phyloP scores from a whole-genome alignment of 495 filamentous ascomycete genomes.

The Zalerion maritima region DNA sequence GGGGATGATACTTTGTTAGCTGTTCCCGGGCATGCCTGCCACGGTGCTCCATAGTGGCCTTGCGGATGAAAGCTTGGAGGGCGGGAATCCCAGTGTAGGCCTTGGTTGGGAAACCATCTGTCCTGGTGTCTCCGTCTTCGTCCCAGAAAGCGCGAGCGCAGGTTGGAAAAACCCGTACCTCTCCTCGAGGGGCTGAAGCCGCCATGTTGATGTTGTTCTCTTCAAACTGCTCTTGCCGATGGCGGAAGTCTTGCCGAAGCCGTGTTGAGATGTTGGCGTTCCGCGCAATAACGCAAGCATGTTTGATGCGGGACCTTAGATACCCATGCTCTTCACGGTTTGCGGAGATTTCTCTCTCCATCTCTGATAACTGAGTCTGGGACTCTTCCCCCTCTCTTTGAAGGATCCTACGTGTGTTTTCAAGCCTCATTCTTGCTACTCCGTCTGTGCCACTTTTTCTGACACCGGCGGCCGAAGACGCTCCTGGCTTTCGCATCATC shows the following conservation, averaged over 20 bases:
- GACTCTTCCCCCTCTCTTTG: no score
- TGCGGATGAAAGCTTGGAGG: constrained; percentile 10
- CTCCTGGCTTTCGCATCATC: no score
- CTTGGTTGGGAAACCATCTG: constrained; percentile 9
- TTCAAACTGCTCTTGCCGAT: constrained; percentile 2
- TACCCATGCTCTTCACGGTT: no score
- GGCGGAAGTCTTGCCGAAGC: neutral
- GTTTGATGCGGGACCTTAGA: no score
- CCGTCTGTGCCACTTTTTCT: no score
- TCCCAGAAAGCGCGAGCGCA: constrained; percentile 12
- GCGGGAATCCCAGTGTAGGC: constrained; percentile 11
- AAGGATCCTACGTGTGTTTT: no score
- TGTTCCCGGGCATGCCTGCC: no score
- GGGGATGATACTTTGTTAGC: no score
- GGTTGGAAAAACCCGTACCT: constrained; percentile 3
- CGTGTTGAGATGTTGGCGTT: constrained; percentile 1
- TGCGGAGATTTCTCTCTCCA: no score
- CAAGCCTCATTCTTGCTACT: no score
- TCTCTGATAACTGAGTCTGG: no score
- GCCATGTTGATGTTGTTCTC: neutral
- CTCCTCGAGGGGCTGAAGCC: neutral
- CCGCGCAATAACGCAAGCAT: constrained; percentile 2
- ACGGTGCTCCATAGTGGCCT: constrained; percentile 5
- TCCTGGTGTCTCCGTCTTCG: neutral
- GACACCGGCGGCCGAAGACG: no score